Evolutionary conservation across 2,329 filamentous ascomycete species (phyloP), one percentile per base, ranked within the genome.

Genomic region (Furcasterigmium sp.): DNA sequence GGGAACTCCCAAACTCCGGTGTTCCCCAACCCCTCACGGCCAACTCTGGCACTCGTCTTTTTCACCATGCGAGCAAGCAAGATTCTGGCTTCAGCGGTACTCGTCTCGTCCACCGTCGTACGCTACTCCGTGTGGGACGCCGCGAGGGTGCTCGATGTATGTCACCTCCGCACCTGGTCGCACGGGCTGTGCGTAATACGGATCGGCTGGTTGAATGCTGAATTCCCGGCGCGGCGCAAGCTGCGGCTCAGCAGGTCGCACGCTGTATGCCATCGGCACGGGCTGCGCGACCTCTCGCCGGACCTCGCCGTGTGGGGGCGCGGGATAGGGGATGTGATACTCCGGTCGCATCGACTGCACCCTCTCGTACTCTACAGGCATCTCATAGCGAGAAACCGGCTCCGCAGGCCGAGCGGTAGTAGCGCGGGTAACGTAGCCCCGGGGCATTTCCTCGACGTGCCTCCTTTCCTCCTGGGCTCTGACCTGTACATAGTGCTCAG

Each of bases 391-490:
- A 7, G 23, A 11, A 25, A 65, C 48, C 42, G 62, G 45, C 38
- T 74, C 74, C 35, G 62, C 58, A 17, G 82, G 80, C 37, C 80
- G 74, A 26, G 79, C 74, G 56, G 81, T 85, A 20, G 76, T 58
- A 25, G 79, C 68, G 44, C 81, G 68, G 34, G 74, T 54, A 34
- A 75, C 55, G 49, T 80, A 79, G 44, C 82, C 78, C 28, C 73
- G 67, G 3, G 74, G 64, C 2, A 63, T 50, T 15, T 75, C 75
- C 21, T 76, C 71, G 19, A 67, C 55, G 42, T 65, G 56, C 32
- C 67, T 61, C 37, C 67, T 60, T 18, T 69, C 68, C 8, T 60
- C 53, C n/a, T 61, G 57, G 10, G 58, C 57, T 49, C 74, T 65
- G n/a, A 73, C 61, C 41, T 71, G 69, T 18, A 73, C 56, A 50